Base-by-base conservation (phyloP, 331 rosid species). In the Malus hybrid region DNA sequence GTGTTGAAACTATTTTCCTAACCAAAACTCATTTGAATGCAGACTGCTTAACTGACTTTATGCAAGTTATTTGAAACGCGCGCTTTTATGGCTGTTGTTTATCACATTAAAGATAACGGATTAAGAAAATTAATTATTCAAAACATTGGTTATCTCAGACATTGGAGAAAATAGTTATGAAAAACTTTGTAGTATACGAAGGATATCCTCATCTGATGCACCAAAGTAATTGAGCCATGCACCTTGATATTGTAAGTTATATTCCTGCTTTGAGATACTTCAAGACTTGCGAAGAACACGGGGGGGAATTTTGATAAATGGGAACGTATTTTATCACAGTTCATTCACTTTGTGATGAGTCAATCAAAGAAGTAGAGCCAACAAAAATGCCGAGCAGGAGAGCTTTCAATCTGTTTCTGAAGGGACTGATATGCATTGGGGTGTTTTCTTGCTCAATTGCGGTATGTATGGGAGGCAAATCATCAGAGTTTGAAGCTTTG, bases 161-260 rank as follows among this genome's bases (percentile, higher is more conserved):
- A 59, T 18, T 70, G 55, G 65, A 77, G 27, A 39, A 19, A 18
- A 10, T 42, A 46, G 11, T 20, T 56, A 71, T 10, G 13, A 16
- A 48, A 46, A 63, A 55, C 80, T 18, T 82, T n/a, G 73, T 65
- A 71, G 10, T 6, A 74, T 34, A 79, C 57, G 75, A 77, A 77
- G 46, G 46, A 42, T 81, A 83, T 86, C 74, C 55, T 79, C 80
- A 73, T 85, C 88, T 72, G 46, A 31, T 76, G 56, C 42, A 42
- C 52, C 12, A 62, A 74, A 54, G 44, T 16, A 82, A 46, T 71
- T 64, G 31, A 16, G 74, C 56, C 32, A 27, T 16, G 57, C 57
- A 11, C 46, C 48, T 33, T 34, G 15, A 12, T 20, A 7, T 27
- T 61, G 64, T 44, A 50, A 72, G 61, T 36, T 61, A 62, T 19